These are phyloP conservation scores for Monilinia fructicola DNA, from an alignment of 2,329 filamentous ascomycete genomes.

Conservation along the genomic window DNA sequence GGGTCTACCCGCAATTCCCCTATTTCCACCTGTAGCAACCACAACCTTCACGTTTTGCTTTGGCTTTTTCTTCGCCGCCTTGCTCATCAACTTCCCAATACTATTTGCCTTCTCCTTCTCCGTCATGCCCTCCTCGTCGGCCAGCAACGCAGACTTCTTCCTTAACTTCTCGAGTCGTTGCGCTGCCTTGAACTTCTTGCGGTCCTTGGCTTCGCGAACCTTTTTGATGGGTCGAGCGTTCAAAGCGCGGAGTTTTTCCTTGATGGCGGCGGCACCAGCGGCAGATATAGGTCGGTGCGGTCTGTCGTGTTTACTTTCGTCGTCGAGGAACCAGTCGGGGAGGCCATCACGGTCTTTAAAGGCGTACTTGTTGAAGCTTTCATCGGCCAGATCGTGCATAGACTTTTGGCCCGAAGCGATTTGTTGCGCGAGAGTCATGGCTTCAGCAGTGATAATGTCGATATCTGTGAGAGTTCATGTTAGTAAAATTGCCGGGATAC, in stretches of 20 bases:
- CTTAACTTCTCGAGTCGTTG: constrained; percentile 89
- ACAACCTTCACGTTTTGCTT: constrained; percentile 82
- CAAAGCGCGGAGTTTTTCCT: constrained; percentile 87
- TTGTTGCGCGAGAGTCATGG: constrained; percentile 94
- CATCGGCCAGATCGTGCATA: constrained; percentile 77
- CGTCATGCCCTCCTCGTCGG: constrained; percentile 85
- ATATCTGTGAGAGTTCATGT: constrained; percentile 60
- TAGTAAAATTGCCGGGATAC: constrained; percentile 25
- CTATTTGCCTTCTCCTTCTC: constrained; percentile 93
- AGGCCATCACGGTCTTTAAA: constrained; percentile 90
- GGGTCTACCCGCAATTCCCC: constrained; percentile 80
- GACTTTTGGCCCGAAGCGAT: constrained; percentile 84
- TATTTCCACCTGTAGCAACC: constrained; percentile 81
- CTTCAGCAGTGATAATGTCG: constrained; percentile 98
- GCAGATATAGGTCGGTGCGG: constrained; percentile 87
- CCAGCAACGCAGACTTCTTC: constrained; percentile 92
- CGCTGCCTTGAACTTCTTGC: constrained; percentile 95
- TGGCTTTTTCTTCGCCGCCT: constrained; percentile 82
- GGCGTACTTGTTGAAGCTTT: constrained; percentile 88
- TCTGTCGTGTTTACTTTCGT: constrained; percentile 81
- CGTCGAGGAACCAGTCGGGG: constrained; percentile 97
- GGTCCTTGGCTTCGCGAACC: constrained; percentile 90
- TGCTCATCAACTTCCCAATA: constrained; percentile 78
- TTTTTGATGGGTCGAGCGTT: constrained; percentile 99
- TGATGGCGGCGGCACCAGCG: constrained; percentile 85